Evolutionary conservation across 225 moss, liverwort and hornwort genomes (phyloP).

Genomic region (Bryoerythrophyllum caledonicum): DNA sequence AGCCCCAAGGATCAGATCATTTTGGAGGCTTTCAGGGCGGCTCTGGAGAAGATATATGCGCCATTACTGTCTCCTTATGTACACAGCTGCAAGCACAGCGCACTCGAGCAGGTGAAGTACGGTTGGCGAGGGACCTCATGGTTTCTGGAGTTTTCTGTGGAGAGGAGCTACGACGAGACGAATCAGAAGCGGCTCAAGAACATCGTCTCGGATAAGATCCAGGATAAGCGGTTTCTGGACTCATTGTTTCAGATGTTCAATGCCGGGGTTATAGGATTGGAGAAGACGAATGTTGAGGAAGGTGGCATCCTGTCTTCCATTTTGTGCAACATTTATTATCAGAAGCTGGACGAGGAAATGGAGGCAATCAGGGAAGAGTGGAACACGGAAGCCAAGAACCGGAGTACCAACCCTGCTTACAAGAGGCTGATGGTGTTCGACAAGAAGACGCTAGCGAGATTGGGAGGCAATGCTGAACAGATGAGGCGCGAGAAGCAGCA

Average conservation of each 20-base stretch:
- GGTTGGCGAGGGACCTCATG: constrained; percentile 61
- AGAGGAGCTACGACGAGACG: constrained; percentile 43
- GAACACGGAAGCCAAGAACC: constrained; percentile 40
- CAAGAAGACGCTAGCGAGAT: constrained; percentile 46
- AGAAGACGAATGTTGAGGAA: constrained; percentile 39
- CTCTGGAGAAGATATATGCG: constrained; percentile 29
- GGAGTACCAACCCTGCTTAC: constrained; percentile 41
- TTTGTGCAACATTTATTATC: constrained; percentile 51
- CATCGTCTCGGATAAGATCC: constrained; percentile 53
- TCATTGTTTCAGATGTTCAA: constrained; percentile 59
- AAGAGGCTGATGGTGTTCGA: constrained; percentile 50
- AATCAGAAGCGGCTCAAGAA: constrained; percentile 50
- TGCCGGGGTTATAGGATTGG: constrained; percentile 47
- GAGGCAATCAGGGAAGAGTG: constrained; percentile 50
- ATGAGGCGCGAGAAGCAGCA: constrained; percentile 54
- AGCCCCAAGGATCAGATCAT: constrained; percentile 54
- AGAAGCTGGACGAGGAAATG: constrained; percentile 59
- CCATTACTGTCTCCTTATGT: constrained; percentile 29
- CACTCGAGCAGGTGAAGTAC: constrained; percentile 54
- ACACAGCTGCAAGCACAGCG: constrained; percentile 47
- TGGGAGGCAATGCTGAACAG: constrained; percentile 45
- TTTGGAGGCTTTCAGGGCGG: constrained; percentile 41
- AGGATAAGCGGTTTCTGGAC: constrained; percentile 52
- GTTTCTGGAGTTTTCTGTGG: constrained; percentile 46
- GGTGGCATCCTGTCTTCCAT: constrained; percentile 48